These are phyloP conservation scores for Chalara sp. DNA, from an alignment of 2,329 filamentous ascomycete genomes.

Conservation along the genomic window DNA sequence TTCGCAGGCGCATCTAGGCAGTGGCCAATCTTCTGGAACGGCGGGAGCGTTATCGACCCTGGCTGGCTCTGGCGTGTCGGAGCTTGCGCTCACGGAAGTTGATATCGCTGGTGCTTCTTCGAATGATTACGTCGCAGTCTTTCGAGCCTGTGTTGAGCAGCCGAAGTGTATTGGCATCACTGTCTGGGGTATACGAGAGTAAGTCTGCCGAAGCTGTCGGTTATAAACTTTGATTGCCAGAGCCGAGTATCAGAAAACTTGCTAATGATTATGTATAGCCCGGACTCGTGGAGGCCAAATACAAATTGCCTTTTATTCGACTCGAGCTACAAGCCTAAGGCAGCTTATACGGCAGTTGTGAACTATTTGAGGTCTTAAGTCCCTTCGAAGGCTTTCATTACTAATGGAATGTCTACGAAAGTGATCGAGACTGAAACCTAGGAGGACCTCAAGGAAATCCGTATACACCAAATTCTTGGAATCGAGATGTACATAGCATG, in stretches of 20 bases:
- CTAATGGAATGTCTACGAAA: too few species aligned
- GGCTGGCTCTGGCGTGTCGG: conserved; percentile 33
- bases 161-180: conserved; percentile 22
- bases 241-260: too few species aligned
- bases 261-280: too few species aligned
- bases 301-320: conserved; percentile 49
- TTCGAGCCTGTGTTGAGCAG: conserved; percentile 19
- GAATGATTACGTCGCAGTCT: conserved; percentile 33
- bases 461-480: too few species aligned
- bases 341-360: conserved; percentile 38
- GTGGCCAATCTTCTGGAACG: conserved; percentile 36
- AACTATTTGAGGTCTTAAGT: neutral
- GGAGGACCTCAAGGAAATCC: too few species aligned
- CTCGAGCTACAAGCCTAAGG: conserved; percentile 42
- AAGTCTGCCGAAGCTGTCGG: conserved; percentile 20
- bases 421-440: too few species aligned
- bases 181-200: conserved; percentile 21
- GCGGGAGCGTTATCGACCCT: conserved; percentile 37
- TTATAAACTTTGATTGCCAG: too few species aligned
- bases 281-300: conserved; percentile 39
- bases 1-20: conserved; percentile 49
- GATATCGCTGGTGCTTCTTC: conserved; percentile 47
- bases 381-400: too few species aligned
- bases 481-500: too few species aligned
- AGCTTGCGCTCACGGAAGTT: conserved; percentile 56